Base-by-base conservation (phyloP, 768 basidiomycete species). In the Trametes punicea region DNA sequence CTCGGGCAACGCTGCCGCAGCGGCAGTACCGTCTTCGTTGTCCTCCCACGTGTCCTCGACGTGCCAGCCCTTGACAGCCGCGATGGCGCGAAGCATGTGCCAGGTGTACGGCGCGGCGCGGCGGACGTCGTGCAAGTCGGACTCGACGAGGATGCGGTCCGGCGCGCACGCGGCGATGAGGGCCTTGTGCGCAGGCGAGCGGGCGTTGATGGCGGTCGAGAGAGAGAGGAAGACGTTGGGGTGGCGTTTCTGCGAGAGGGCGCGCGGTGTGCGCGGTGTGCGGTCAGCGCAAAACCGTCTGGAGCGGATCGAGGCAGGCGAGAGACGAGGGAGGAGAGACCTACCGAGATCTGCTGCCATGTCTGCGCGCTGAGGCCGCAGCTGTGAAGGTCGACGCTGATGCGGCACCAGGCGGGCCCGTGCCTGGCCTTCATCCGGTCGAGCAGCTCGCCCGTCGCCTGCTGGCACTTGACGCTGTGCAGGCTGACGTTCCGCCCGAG, bases 321-420 rank as follows among this genome's bases (percentile, higher is more conserved):
- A n/a, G n/a, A n/a, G 39, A 25, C 51, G 33, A 36, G 3, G 30
- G 46, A 27, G 34, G n/a, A 46, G 42, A 36, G 41, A 66, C 79
- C 49, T 72, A 85, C 93, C 82, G 94, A 86, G 40, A 96, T 78
- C 45, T 79, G 77, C 52, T 70, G 72, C 84, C 90, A 90, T 33
- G 80, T 83, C 65, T 95, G 81, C 6, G 84, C 75, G 57, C 88
- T 92, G 61, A 94, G 72, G 0, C 92, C 90, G 65, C 93, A 98
- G 42, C 88, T 91, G 69, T 99, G 96, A 62, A 99, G 69, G 67
- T 96, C 93, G 44, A 98, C 71, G 64, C 85, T 95, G 66, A 97
- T 84, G 18, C 66, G 67, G 46, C 73, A 70, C 80, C 88, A 94
- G 21, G 69, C 71, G 7, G 73, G 68, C 5, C 82, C 81, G 52